These are phyloP conservation scores for Shiraia sp. DNA, from an alignment of 2,329 filamentous ascomycete genomes.

Conservation along the genomic window DNA sequence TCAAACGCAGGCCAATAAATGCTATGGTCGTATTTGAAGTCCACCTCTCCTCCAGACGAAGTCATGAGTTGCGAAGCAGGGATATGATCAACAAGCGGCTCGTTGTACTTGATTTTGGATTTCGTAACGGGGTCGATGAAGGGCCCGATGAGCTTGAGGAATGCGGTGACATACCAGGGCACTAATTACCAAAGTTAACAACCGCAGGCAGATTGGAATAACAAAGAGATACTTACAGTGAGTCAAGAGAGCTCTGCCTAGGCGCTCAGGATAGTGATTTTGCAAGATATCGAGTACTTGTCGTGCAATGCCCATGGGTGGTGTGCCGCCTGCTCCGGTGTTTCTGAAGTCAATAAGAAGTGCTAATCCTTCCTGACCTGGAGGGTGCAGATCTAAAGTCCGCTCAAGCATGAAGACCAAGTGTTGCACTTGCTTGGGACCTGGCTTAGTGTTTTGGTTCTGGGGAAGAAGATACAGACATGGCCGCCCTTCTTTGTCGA, in stretches of 20 bases:
- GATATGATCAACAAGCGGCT: constrained; percentile 81
- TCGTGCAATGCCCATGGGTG: constrained; percentile 74
- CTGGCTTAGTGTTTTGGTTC: constrained; percentile 87
- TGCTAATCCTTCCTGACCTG: constrained; percentile 83
- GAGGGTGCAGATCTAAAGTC: constrained; percentile 81
- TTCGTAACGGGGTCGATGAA: constrained; percentile 95
- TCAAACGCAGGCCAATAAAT: constrained; percentile 87
- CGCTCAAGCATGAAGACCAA: constrained; percentile 95
- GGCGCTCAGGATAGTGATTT: constrained; percentile 90
- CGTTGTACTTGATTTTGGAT: constrained; percentile 97
- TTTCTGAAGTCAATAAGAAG: constrained; percentile 91
- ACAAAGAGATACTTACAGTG: constrained; percentile 64
- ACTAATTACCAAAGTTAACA: constrained; percentile 55
- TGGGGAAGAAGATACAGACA: constrained; percentile 90
- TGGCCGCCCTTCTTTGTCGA: constrained; percentile 80
- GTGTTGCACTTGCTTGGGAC: constrained; percentile 87
- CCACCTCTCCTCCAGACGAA: constrained; percentile 74
- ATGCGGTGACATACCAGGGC: constrained; percentile 87
- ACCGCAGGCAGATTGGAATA: not conserved
- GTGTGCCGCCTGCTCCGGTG: constrained; percentile 74
- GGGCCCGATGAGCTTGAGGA: constrained; percentile 94
- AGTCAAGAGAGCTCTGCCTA: constrained; percentile 86
- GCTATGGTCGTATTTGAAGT: constrained; percentile 89
- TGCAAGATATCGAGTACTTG: constrained; percentile 91
- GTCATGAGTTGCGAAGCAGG: constrained; percentile 82